A percentile compares a stretch with the other conserved stretches of the same genome.
These are phyloP conservation scores for Chionographis japonica DNA, from an alignment of 106 monocot genomes.

Conservation along the genomic window DNA sequence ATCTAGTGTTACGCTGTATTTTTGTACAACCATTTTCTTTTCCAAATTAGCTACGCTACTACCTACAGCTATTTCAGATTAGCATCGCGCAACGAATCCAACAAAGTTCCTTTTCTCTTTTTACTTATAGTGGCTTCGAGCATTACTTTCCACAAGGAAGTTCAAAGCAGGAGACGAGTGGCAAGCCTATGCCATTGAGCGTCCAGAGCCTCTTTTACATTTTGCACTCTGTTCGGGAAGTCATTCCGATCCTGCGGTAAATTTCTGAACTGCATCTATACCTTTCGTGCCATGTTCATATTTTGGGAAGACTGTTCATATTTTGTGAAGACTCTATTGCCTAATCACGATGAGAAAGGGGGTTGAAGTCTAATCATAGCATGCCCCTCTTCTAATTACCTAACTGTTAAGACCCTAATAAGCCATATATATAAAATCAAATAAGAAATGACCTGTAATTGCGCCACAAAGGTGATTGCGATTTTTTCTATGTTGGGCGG, in stretches of 20 bases:
- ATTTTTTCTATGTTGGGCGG: too few relatives aligned
- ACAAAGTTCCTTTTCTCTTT: neutral
- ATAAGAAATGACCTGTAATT: too few relatives aligned
- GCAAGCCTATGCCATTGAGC: slow-evolving; percentile 58
- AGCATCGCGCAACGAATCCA: too few relatives aligned
- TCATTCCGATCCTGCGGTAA: slow-evolving; percentile 97
- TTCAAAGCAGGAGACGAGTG: slow-evolving; percentile 62
- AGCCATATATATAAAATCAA: too few relatives aligned
- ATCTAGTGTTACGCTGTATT: too few relatives aligned
- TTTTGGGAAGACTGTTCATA: neutral
- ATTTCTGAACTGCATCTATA: neutral
- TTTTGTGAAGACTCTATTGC: neutral
- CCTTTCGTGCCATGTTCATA: neutral
- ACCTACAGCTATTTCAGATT: too few relatives aligned
- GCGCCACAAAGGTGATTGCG: too few relatives aligned
- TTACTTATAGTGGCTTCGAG: slow-evolving; percentile 47
- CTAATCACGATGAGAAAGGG: neutral
- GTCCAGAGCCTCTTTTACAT: slow-evolving; percentile 70
- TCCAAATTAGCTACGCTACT: too few relatives aligned
- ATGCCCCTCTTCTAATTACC: too few relatives aligned
- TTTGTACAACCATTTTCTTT: too few relatives aligned
- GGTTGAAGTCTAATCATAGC: neutral
- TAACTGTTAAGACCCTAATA: too few relatives aligned
- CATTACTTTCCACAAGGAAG: slow-evolving; percentile 58
- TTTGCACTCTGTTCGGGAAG: slow-evolving; percentile 91